phyloP scores from a whole-genome alignment of 140 eudicot genomes.

The Oenanthe javanica region DNA sequence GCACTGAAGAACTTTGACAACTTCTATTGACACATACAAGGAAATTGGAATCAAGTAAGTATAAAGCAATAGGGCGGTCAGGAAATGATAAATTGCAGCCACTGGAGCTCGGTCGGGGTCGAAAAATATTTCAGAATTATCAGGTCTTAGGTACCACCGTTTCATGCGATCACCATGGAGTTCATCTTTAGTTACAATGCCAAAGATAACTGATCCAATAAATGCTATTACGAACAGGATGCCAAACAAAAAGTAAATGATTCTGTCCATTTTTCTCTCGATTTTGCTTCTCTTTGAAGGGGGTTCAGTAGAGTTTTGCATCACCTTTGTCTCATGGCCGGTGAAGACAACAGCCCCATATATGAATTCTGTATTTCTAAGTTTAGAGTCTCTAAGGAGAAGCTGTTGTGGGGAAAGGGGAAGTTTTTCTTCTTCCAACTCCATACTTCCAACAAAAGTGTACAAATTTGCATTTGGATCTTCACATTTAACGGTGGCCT shows the following conservation, averaged over 20 bases:
- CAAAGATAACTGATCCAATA: slow-evolving; percentile 43
- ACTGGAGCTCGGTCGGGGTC: slow-evolving; percentile 38
- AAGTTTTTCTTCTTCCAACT: slow-evolving; percentile 21
- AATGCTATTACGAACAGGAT: slow-evolving; percentile 27
- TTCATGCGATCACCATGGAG: slow-evolving; percentile 19
- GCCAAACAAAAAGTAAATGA: slow-evolving; percentile 36
- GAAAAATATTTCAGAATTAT: slow-evolving; percentile 22
- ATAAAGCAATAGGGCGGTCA: slow-evolving; percentile 41
- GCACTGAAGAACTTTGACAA: slow-evolving; percentile 53
- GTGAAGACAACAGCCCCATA: slow-evolving; percentile 51
- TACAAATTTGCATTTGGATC: slow-evolving; percentile 53
- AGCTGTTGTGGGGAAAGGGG: slow-evolving; percentile 50
- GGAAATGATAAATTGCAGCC: slow-evolving; percentile 37
- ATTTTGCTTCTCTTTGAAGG: slow-evolving; percentile 56
- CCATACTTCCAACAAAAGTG: slow-evolving; percentile 47
- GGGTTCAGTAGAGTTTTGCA: slow-evolving; percentile 45
- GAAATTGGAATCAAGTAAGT: slow-evolving; percentile 51
- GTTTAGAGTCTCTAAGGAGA: slow-evolving; percentile 47
- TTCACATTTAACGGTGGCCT: slow-evolving; percentile 41
- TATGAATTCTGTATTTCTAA: slow-evolving; percentile 41
- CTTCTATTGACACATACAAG: slow-evolving; percentile 47
- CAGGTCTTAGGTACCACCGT: slow-evolving; percentile 53
- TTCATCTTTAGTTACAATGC: slow-evolving; percentile 32
- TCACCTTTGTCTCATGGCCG: slow-evolving; percentile 55
- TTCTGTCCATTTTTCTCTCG: slow-evolving; percentile 49